Evolutionary conservation across 768 basidiomycete genomes (phyloP), one percentile per base, ranked within the genome.

Genomic region (Russula sp.): DNA sequence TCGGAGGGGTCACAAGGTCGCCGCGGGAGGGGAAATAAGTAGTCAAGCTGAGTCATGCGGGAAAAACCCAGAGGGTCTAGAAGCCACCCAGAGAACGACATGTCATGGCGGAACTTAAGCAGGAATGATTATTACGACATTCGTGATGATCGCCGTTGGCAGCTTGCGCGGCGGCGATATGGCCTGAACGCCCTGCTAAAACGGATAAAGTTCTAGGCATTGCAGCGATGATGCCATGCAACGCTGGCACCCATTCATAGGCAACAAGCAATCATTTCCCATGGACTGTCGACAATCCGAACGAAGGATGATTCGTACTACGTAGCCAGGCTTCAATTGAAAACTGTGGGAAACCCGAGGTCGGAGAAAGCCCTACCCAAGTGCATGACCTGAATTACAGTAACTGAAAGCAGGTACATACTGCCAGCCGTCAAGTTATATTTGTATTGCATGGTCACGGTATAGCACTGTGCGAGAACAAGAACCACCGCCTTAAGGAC

Each of bases 71-170:
- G 1, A 42, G 52, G 63, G 63, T 8, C 63, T 59, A 64, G 63
- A 64, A 64, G 63, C 53, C 20, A n/a, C 20, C 10, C 52, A n/a
- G 18, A 22, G 28, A 3, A 24, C 36, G 44, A 40, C 52, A 54
- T 44, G 51, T 42, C 50, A 64, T 26, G 42, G 26, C 58, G 63
- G 58, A 55, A 64, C 53, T 50, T 60, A 56, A 49, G 53, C 52
- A 64, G 38, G 46, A 60, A 49, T 38, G 46, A 14, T 28, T 4
- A 55, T 64, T 36, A 59, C 58, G 61, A 38, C 54, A 62, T 28
- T 9, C 28, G 46, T 7, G n/a, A 60, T 64, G 63, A 64, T 64
- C 59, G 63, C 63, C 63, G 63, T 55, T 44, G 44, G 44, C 44
- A 52, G 57, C 57, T n/a, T 36, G 57, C 42, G 63, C 26, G 49